Evolutionary conservation across 176 grass and related monocot species (phyloP), one percentile per base, ranked within the genome.

Genomic region (Elaeis guineensis): DNA sequence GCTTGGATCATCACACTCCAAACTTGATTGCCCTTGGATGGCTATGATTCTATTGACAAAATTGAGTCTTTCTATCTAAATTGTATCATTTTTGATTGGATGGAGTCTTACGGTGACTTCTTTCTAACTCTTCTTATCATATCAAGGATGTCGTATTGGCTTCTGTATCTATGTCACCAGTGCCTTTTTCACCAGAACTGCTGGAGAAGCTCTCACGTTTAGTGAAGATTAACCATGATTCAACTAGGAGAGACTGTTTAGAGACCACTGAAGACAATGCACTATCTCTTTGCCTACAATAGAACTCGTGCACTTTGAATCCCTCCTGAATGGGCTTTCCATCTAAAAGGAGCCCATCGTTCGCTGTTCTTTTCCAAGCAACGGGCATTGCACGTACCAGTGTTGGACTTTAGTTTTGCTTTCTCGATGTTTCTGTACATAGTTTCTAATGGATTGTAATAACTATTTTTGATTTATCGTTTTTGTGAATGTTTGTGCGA

Each of bases 291-390:
- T 49, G 73, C 2, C 70, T 79, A 4, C 93, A 97, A 58, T 81
- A 97, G 70, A 80, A 65, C 29, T 77, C 89, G 80, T 97, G 93
- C 4, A 24, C 30, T 18, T 21, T 55, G 19, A 81, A 78, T 64
- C n/a, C 87, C 84, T 1, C 87, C 93, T 0, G 93, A 97, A 70
- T 89, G 83, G 59, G 56, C 80, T 51, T 66, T 97, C 49, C 79
- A 78, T 51, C 17, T 97, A 64, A 97, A 92, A 71, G 84, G 87
- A 6, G 70, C 91, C 0, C 87, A 97, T 66, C 93, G 89, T 39
- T 80, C 93, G 0, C 93, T 87, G 12, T 97, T 97, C 84, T 97
- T 97, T 76, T 97, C 93, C 2, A 97, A 83, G 77, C 93, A 87
- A 0, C 93, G 85, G 50, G 87, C 87, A 52, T 72, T 97, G 55